Evolutionary conservation across 345 rosid genomes (phyloP).

Genomic region (Garcia nutans): DNA sequence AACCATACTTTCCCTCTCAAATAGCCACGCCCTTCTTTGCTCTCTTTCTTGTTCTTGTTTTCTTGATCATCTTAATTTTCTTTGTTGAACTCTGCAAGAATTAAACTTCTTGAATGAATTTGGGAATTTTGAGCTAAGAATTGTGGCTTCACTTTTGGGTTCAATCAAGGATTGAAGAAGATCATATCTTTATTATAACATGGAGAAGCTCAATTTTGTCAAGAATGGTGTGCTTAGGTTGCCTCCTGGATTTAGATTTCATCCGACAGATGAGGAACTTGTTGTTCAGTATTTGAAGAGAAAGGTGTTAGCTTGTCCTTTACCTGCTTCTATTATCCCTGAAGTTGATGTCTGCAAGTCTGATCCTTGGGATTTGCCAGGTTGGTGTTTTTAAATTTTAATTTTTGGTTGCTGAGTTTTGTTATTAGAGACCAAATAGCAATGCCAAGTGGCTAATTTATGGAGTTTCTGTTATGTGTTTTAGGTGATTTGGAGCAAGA

Average conservation of each 20-base stretch:
- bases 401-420: background rate
- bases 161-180: background rate
- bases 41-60: background rate
- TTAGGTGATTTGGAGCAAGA: constrained; percentile 83
- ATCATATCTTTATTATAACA: background rate
- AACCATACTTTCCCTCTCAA: constrained; percentile 35
- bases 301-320: constrained; percentile 59
- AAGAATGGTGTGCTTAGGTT: constrained; percentile 65
- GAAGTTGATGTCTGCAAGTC: constrained; percentile 88
- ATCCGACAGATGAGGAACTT: constrained; percentile 91
- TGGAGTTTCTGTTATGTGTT: background rate
- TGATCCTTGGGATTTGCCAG: constrained; percentile 97
- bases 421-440: constrained; percentile 8
- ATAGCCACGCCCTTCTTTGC: background rate
- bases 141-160: background rate
- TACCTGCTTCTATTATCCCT: constrained; percentile 84
- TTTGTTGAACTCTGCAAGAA: background rate
- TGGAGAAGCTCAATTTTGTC: constrained; percentile 56
- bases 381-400: constrained; percentile 30
- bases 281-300: constrained; percentile 68
- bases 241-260: constrained; percentile 94
- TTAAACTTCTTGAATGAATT: background rate
- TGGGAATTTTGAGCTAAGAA: background rate
- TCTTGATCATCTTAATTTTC: constrained; percentile 7
- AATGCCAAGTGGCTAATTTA: background rate